Percentiles rank a stretch among this genome's conserved stretches.
phyloP scores from a whole-genome alignment of 371 early-diverging fungal species.

The Nematocida parisii region DNA sequence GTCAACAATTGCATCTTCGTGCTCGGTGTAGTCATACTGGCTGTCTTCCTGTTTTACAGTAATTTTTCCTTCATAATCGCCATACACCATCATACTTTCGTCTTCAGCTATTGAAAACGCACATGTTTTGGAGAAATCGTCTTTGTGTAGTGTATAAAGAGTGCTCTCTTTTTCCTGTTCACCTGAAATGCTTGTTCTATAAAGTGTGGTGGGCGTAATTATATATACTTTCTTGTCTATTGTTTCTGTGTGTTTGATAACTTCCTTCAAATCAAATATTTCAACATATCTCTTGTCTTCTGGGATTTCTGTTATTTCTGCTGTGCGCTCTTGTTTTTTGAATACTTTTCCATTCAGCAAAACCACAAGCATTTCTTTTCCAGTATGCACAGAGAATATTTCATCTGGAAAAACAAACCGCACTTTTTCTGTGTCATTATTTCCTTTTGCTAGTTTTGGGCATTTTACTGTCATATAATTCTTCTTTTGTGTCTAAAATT shows the following conservation, averaged over 20 bases:
- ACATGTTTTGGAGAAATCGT: slow-evolving; percentile 15
- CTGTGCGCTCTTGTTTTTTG: background rate
- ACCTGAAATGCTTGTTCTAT: background rate
- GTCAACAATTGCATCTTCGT: slow-evolving; percentile 44
- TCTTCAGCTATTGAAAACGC: slow-evolving; percentile 2
- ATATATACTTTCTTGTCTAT: slow-evolving; percentile 18
- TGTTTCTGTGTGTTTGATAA: slow-evolving; percentile 22
- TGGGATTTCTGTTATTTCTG: background rate
- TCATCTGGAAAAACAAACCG: slow-evolving; percentile 14
- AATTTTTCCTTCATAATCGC: slow-evolving; percentile 38
- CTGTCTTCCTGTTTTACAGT: slow-evolving; percentile 1
- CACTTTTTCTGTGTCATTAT: slow-evolving; percentile 16
- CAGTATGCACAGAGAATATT: slow-evolving; percentile 41
- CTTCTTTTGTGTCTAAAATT: background rate
- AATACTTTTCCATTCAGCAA: slow-evolving; percentile 37
- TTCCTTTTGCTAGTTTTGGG: slow-evolving; percentile 7
- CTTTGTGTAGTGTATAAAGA: background rate
- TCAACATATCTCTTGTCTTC: background rate
- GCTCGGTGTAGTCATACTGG: slow-evolving; percentile 2
- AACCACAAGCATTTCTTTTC: slow-evolving; percentile 1
- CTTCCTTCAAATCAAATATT: slow-evolving; percentile 20
- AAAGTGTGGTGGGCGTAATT: slow-evolving; percentile 1
- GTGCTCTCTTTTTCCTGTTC: background rate
- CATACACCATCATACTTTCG: background rate
- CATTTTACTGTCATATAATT: background rate